Evolutionary conservation across 2,329 filamentous ascomycete genomes (phyloP).

Genomic region (Drechslera avenae): DNA sequence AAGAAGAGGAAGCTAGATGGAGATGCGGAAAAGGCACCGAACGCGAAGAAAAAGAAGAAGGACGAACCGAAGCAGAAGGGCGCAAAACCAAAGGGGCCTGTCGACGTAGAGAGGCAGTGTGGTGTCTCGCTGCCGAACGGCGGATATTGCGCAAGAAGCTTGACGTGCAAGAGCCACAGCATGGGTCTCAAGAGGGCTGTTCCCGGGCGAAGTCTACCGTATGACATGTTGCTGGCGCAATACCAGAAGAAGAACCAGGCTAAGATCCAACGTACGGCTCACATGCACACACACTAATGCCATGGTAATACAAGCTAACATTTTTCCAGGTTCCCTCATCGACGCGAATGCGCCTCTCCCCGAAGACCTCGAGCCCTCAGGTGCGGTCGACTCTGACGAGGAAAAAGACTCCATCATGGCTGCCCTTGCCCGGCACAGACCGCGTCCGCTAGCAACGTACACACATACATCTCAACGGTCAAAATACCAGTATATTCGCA

Average conservation of each 20-base stretch:
- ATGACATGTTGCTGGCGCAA: constrained; percentile 79
- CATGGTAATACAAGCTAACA: constrained; percentile 6
- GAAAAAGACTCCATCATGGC: constrained; percentile 89
- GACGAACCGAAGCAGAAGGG: constrained; percentile 85
- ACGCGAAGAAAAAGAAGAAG: constrained; percentile 88
- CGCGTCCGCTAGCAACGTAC: constrained; percentile 75
- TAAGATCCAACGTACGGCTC: constrained; percentile 86
- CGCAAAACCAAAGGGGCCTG: constrained; percentile 86
- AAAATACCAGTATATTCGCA: constrained; percentile 66
- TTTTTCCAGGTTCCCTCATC: constrained; percentile 76
- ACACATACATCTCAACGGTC: constrained; percentile 55
- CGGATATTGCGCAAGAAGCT: constrained; percentile 81
- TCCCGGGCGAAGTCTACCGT: constrained; percentile 82
- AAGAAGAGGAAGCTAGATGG: constrained; percentile 57
- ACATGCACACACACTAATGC: no score
- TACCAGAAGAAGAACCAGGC: constrained; percentile 95
- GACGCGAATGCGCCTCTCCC: constrained; percentile 91
- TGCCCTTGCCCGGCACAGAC: constrained; percentile 73
- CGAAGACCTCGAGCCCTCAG: constrained; percentile 75
- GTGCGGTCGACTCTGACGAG: constrained; percentile 88
- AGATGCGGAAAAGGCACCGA: constrained; percentile 79
- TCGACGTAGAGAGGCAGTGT: constrained; percentile 93
- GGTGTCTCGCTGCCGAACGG: constrained; percentile 86
- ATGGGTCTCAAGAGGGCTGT: constrained; percentile 94
- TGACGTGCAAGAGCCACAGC: constrained; percentile 93